Evolutionary conservation across 257 asterid species (phyloP).

Genomic region (Gardenia jasminoides): DNA sequence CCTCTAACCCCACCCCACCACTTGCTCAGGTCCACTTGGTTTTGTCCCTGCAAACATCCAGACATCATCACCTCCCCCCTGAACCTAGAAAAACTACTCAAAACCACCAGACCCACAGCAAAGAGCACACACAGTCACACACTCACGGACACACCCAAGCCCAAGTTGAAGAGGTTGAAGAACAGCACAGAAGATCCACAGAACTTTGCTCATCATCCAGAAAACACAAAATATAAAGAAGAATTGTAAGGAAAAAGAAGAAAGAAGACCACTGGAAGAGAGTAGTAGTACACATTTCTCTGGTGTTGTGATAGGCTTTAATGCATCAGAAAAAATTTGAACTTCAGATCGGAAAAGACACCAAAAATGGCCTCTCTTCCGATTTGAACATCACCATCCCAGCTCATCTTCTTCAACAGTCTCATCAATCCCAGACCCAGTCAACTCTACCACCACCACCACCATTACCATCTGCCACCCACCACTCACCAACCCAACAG

Average conservation of each 20-base stretch:
- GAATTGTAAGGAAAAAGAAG: not conserved
- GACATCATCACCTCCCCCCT: constrained; percentile 20
- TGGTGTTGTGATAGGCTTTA: constrained; percentile 10
- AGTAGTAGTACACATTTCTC: not conserved
- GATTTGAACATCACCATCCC: constrained; percentile 20
- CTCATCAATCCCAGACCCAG: constrained; percentile 4
- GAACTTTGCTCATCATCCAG: not conserved
- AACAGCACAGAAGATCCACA: constrained; percentile 2
- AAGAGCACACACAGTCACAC: constrained; percentile 3
- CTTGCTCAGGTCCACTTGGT: constrained; percentile 17
- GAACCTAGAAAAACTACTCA: constrained; percentile 4
- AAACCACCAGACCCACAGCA: constrained; percentile 9
- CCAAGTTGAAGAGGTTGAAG: not conserved
- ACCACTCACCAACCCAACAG: constrained; percentile 12
- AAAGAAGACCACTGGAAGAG: not conserved
- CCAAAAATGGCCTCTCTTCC: constrained; percentile 18
- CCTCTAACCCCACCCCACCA: constrained; percentile 29
- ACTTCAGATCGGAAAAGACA: constrained; percentile 29
- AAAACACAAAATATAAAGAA: not conserved
- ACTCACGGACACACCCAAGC: not conserved
- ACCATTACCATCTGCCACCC: constrained; percentile 12
- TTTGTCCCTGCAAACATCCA: constrained; percentile 24
- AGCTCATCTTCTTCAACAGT: constrained; percentile 11
- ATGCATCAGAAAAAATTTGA: constrained; percentile 33
- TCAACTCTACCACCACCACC: constrained; percentile 16